phyloP scores from a whole-genome alignment of 2,329 filamentous ascomycete genomes.

The Aspergillus jensenii region DNA sequence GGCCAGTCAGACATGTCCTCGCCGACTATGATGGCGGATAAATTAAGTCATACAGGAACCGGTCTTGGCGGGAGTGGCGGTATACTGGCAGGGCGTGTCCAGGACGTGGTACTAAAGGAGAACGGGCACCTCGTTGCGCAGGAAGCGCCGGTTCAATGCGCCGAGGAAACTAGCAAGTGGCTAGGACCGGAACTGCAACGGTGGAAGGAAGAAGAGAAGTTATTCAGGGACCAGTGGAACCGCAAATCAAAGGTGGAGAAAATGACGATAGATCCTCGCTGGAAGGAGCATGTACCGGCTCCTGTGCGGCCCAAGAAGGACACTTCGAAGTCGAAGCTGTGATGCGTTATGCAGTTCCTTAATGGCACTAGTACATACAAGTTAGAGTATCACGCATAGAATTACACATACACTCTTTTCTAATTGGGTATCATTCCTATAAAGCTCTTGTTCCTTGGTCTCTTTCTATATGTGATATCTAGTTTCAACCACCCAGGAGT shows the following conservation, averaged over 20 bases:
- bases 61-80: slow-evolving; percentile 44
- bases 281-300: slow-evolving; percentile 42
- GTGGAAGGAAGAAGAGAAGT: slow-evolving; percentile 59
- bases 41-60: slow-evolving; percentile 41
- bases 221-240: slow-evolving; percentile 57
- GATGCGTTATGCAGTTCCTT: neutral
- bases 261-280: slow-evolving; percentile 56
- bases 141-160: slow-evolving; percentile 70
- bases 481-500: neutral
- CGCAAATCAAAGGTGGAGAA: slow-evolving; percentile 54
- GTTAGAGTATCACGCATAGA: neutral
- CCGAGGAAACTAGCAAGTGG: slow-evolving; percentile 59
- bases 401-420: neutral
- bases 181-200: slow-evolving; percentile 56
- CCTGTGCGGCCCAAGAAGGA: slow-evolving; percentile 30
- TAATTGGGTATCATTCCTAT: slow-evolving; percentile 1
- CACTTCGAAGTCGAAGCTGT: slow-evolving; percentile 28
- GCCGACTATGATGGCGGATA: slow-evolving; percentile 40
- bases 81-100: slow-evolving; percentile 69
- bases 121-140: slow-evolving; percentile 81
- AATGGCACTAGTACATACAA: neutral
- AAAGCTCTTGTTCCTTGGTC: neutral
- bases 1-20: slow-evolving; percentile 43
- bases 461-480: slow-evolving; percentile 12
- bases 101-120: slow-evolving; percentile 61